Evolutionary conservation across 257 asterid genomes (phyloP).

Genomic region (Penstemon newberryi): DNA sequence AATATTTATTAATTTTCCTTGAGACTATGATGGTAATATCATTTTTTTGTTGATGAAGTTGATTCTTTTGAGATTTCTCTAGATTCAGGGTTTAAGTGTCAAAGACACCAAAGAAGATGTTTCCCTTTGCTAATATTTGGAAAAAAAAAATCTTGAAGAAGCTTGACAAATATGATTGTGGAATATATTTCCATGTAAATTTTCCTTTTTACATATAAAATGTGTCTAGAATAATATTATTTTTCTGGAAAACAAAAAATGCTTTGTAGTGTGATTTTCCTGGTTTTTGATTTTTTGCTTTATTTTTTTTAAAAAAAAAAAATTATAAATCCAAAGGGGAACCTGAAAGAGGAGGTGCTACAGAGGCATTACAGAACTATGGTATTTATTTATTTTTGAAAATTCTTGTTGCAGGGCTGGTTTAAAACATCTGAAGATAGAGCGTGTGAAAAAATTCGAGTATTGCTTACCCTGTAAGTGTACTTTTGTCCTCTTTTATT

Average conservation of each 20-base stretch:
- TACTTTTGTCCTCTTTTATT: conserved; percentile 17
- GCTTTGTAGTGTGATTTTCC: background rate
- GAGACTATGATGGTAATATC: conserved; percentile 1
- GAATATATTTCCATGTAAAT: background rate
- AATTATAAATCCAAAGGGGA: background rate
- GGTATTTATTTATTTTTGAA: background rate
- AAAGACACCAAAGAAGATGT: background rate
- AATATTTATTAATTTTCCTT: background rate
- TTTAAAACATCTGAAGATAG: conserved; percentile 72
- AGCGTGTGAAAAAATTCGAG: conserved; percentile 81
- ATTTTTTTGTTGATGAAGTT: background rate
- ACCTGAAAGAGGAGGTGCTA: background rate
- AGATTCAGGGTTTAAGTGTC: background rate
- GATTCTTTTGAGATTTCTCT: background rate
- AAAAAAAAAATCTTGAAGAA: background rate
- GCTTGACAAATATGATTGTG: background rate
- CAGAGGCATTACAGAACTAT: background rate
- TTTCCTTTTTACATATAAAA: background rate
- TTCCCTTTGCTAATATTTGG: background rate
- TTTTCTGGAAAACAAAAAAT: background rate
- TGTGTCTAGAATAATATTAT: background rate
- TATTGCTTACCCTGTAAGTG: conserved; percentile 93
- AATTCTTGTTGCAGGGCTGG: conserved; percentile 70
- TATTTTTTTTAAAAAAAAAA: background rate
- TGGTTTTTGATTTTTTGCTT: background rate